Evolutionary conservation across 257 asterid genomes (phyloP).

Genomic region (Leptodermis oblonga): DNA sequence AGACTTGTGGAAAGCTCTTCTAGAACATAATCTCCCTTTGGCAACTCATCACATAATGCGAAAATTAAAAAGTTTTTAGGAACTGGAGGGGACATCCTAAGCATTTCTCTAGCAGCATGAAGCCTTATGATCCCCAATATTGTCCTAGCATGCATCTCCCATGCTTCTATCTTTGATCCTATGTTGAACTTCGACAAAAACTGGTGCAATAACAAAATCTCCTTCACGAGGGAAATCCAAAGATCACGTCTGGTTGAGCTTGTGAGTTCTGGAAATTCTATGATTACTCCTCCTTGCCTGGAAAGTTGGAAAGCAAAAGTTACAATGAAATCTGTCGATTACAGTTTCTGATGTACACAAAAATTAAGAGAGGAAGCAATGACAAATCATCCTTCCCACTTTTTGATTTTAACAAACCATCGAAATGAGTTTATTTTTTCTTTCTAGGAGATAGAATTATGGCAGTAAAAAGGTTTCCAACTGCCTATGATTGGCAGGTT

Average conservation of each 20-base stretch:
- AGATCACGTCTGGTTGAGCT: slow-evolving; percentile 89
- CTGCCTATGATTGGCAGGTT: not conserved
- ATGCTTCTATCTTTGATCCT: slow-evolving; percentile 42
- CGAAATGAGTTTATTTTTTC: not conserved
- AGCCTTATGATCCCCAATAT: slow-evolving; percentile 76
- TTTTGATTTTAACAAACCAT: not conserved
- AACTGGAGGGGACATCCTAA: slow-evolving; percentile 73
- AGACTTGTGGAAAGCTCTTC: slow-evolving; percentile 59
- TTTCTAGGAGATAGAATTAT: not conserved
- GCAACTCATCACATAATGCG: slow-evolving; percentile 60
- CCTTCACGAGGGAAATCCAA: slow-evolving; percentile 82
- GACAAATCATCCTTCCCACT: not conserved
- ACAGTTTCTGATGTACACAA: not conserved
- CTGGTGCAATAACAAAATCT: slow-evolving; percentile 58
- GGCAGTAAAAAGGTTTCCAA: not conserved
- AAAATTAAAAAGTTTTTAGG: slow-evolving; percentile 68
- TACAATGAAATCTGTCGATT: not conserved
- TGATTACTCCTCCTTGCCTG: slow-evolving; percentile 61
- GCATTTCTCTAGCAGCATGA: slow-evolving; percentile 96
- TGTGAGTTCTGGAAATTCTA: slow-evolving; percentile 92
- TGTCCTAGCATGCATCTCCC: slow-evolving; percentile 82
- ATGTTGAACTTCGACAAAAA: slow-evolving; percentile 49
- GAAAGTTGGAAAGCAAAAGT: slow-evolving; percentile 1
- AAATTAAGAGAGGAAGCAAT: not conserved
- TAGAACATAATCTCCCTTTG: slow-evolving; percentile 79